These are phyloP conservation scores for Penicillium sp. DNA, from an alignment of 2,329 filamentous ascomycete species.

Conservation along the genomic window DNA sequence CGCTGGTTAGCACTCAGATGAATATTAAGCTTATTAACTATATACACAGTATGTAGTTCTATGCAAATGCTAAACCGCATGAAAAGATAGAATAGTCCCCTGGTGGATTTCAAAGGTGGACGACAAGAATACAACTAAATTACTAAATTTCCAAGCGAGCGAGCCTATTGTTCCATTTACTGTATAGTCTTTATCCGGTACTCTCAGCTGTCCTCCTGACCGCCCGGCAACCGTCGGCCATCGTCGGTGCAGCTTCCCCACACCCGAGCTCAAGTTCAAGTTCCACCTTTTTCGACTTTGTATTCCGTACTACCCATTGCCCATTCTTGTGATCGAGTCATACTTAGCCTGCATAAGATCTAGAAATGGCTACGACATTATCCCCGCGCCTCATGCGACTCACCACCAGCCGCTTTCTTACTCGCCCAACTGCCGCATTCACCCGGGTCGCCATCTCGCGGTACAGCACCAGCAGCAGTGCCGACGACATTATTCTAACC, in stretches of 20 bases:
- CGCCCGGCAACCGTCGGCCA: constrained; percentile 4
- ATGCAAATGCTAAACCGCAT: too few species aligned
- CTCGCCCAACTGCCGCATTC: constrained; percentile 21
- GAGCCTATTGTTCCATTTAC: too few species aligned
- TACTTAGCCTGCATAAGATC: neutral
- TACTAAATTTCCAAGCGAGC: too few species aligned
- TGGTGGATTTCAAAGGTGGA: too few species aligned
- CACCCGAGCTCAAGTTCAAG: constrained; percentile 7
- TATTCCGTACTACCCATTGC: neutral
- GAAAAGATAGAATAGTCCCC: too few species aligned
- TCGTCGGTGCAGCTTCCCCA: constrained; percentile 4
- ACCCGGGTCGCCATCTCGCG: constrained; percentile 37
- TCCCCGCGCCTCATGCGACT: constrained; percentile 37
- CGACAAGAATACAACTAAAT: too few species aligned
- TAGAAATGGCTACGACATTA: constrained; percentile 30
- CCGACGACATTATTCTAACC: constrained; percentile 61
- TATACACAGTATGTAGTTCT: too few species aligned
- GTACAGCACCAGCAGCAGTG: constrained; percentile 37
- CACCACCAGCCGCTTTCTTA: constrained; percentile 22
- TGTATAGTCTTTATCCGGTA: too few species aligned
- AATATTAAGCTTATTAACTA: too few species aligned
- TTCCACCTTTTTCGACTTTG: neutral
- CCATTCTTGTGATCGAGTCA: constrained; percentile 10
- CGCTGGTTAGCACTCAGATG: too few species aligned
- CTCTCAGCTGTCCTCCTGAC: neutral